These are phyloP conservation scores for Sphaerulina populicola DNA, from an alignment of 2,329 filamentous ascomycete genomes.

Conservation along the genomic window DNA sequence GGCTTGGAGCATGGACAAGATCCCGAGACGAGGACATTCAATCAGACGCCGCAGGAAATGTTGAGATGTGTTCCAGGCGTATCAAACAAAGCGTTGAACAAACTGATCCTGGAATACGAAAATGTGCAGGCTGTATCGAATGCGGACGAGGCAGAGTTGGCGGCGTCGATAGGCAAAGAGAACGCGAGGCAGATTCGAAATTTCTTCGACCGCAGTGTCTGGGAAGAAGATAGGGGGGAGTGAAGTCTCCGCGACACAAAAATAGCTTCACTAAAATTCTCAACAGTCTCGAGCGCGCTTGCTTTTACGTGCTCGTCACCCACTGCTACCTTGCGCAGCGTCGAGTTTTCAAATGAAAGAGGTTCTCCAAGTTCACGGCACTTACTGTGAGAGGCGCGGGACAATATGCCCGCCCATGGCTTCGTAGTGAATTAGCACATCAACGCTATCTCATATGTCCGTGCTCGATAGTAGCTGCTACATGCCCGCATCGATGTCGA, in stretches of 20 bases:
- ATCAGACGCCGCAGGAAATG: conserved; percentile 84
- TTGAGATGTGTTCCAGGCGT: conserved; percentile 75
- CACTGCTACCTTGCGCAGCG: background rate
- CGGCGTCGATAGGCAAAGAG: conserved; percentile 66
- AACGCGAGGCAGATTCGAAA: conserved; percentile 64
- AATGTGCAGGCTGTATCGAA: conserved; percentile 79
- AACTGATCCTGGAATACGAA: conserved; percentile 62
- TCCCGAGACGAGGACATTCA: conserved; percentile 59
- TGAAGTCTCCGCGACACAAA: conserved; percentile 6
- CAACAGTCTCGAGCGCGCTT: background rate
- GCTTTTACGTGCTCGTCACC: background rate
- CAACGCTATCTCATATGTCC: no score
- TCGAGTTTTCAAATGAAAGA: no score
- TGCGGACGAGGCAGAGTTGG: conserved; percentile 65
- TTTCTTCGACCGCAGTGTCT: conserved; percentile 67
- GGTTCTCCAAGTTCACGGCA: no score
- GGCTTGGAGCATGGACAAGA: conserved; percentile 58
- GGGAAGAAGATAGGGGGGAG: conserved; percentile 37
- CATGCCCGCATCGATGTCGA: no score
- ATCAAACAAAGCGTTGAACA: conserved; percentile 66
- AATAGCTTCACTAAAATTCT: background rate
- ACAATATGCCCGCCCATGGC: no score
- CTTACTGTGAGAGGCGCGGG: no score
- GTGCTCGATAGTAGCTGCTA: no score
- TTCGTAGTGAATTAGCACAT: no score